Conservation (phyloP, 2,329 filamentous ascomycete genomes). For the Huntiella bhutanensis region DNA sequence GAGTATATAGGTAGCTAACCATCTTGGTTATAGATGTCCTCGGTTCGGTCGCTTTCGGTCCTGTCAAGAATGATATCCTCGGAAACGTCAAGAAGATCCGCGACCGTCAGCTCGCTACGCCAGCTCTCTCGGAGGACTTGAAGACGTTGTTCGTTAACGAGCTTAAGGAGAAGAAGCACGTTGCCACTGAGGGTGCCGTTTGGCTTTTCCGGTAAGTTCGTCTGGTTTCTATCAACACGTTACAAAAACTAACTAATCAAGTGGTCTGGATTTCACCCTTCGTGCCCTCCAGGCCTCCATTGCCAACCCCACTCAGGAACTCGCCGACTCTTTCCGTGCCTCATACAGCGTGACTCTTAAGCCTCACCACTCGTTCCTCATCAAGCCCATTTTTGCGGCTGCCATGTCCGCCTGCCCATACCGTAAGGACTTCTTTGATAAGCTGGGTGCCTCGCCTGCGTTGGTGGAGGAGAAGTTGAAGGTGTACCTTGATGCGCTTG, state of each 20-base stretch:
- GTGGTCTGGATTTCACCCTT: constrained; percentile 84
- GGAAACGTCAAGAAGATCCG: constrained; percentile 95
- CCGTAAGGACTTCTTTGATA: constrained; percentile 79
- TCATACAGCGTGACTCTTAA: constrained; percentile 80
- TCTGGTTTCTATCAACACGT: not conserved
- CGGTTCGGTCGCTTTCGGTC: constrained; percentile 59
- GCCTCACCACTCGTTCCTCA: constrained; percentile 70
- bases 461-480: constrained; percentile 47
- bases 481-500: constrained; percentile 57
- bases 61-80: constrained; percentile 78
- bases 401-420: constrained; percentile 90
- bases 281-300: constrained; percentile 66
- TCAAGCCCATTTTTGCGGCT: constrained; percentile 82
- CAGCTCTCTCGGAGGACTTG: constrained; percentile 60
- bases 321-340: constrained; percentile 66
- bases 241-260: constrained; percentile 20
- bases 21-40: constrained; percentile 32
- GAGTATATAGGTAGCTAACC: not conserved
- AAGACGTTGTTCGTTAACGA: constrained; percentile 77
- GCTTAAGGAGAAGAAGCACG: constrained; percentile 75
- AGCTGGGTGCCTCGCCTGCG: constrained; percentile 51
- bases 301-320: constrained; percentile 48
- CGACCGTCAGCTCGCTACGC: constrained; percentile 59
- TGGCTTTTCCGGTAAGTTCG: constrained; percentile 65
- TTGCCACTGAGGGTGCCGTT: constrained; percentile 70